phyloP scores from a whole-genome alignment of 805 yeast species.

The Metschnikowia gelsemii region DNA sequence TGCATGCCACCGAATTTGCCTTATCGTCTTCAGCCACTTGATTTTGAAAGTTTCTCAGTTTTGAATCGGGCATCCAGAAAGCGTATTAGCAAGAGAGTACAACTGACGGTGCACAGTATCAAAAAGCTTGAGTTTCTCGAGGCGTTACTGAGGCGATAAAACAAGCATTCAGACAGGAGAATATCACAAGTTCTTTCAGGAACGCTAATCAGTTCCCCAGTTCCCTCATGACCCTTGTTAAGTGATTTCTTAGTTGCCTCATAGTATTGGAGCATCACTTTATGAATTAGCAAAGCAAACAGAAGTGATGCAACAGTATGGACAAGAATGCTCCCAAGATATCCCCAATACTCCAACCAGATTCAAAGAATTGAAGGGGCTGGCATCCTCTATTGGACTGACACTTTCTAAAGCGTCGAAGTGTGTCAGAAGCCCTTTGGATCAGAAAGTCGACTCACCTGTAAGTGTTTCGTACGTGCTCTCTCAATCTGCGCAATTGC shows the following conservation, averaged over 20 bases:
- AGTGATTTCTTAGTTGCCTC: slow-evolving; percentile 3
- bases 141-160: neutral
- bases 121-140: slow-evolving; percentile 1
- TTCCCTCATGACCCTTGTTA: neutral
- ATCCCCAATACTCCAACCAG: neutral
- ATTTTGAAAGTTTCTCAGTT: neutral
- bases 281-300: neutral
- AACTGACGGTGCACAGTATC: neutral
- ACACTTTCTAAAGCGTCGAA: neutral
- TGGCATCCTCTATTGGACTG: no score
- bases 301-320: neutral
- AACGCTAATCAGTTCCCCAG: neutral
- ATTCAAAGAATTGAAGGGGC: neutral
- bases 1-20: slow-evolving; percentile 2
- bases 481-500: slow-evolving; percentile 1
- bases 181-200: slow-evolving; percentile 1
- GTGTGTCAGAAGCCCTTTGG: neutral
- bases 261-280: neutral
- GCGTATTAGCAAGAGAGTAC: neutral
- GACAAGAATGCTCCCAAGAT: no score
- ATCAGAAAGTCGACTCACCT: no score
- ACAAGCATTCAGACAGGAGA: neutral
- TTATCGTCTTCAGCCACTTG: slow-evolving; percentile 2
- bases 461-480: neutral
- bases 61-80: neutral